A percentile compares a stretch with the other conserved stretches of the same genome.
phyloP scores from a whole-genome alignment of 805 yeast species.

The Candida loeiensis region DNA sequence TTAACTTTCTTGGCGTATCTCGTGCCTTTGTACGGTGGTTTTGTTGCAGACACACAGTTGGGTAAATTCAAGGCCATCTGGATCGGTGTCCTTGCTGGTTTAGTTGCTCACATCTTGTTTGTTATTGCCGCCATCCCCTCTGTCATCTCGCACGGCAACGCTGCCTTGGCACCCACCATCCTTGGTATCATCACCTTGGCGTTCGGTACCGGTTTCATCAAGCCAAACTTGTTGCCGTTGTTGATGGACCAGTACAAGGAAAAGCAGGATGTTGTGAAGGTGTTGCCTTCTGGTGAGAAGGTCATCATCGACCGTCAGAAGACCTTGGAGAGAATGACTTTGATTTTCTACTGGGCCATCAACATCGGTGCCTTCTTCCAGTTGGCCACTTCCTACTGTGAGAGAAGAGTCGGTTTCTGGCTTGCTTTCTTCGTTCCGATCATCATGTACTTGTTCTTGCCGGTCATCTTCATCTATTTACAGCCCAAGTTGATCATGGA shows the following conservation, averaged over 20 bases:
- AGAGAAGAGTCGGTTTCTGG: slow-evolving; percentile 53
- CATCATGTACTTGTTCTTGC: slow-evolving; percentile 28
- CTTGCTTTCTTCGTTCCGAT: slow-evolving; percentile 50
- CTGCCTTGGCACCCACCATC: slow-evolving; percentile 36
- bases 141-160: slow-evolving; percentile 31
- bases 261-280: slow-evolving; percentile 55
- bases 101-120: slow-evolving; percentile 45
- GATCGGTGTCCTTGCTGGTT: slow-evolving; percentile 47
- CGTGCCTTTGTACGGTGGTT: slow-evolving; percentile 52
- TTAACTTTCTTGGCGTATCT: slow-evolving; percentile 49
- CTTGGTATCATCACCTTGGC: slow-evolving; percentile 40
- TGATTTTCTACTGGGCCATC: slow-evolving; percentile 53
- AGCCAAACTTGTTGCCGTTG: slow-evolving; percentile 50
- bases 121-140: slow-evolving; percentile 47
- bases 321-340: slow-evolving; percentile 38
- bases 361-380: slow-evolving; percentile 54
- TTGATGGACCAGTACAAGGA: slow-evolving; percentile 51
- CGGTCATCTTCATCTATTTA: slow-evolving; percentile 25
- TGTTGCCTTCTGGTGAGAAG: slow-evolving; percentile 56
- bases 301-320: slow-evolving; percentile 54
- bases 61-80: slow-evolving; percentile 49
- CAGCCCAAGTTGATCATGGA: slow-evolving; percentile 28
- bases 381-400: slow-evolving; percentile 50
- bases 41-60: slow-evolving; percentile 44
- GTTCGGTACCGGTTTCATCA: slow-evolving; percentile 51